Conservation (phyloP, 352 stramenopile species). For the Globisporangium takayamanum region DNA sequence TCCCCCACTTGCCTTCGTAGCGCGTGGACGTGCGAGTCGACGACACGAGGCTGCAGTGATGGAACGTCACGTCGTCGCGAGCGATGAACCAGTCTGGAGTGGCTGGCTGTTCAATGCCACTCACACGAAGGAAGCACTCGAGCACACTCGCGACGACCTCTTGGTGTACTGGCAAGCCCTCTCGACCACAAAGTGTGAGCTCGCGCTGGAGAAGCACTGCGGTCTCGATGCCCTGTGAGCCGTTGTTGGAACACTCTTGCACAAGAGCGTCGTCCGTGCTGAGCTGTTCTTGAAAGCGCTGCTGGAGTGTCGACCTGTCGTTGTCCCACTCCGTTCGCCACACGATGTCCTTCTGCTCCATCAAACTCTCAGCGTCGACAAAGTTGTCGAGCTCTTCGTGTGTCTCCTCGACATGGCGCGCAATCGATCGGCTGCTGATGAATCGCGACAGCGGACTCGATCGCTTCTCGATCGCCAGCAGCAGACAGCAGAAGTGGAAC, state of each 20-base stretch:
- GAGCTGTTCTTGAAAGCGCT: not conserved
- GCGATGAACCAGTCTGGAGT: not conserved
- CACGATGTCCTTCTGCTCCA: too few relatives aligned
- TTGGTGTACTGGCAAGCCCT: too few relatives aligned
- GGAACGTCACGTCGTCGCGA: not conserved
- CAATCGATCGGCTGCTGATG: not conserved
- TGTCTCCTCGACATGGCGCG: not conserved
- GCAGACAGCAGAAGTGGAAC: not conserved
- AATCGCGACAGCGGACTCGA: not conserved
- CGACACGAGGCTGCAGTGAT: not conserved
- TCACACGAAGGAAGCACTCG: not conserved
- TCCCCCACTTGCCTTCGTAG: conserved; percentile 1
- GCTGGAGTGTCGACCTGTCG: not conserved
- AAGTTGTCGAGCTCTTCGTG: conserved; percentile 2
- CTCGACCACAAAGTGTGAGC: not conserved
- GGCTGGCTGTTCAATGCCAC: not conserved
- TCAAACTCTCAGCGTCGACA: not conserved
- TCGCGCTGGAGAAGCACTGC: not conserved
- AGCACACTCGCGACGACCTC: not conserved
- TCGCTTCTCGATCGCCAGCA: not conserved
- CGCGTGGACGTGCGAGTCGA: not conserved
- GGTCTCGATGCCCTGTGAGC: not conserved
- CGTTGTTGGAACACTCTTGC: too few relatives aligned
- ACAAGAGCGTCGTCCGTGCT: too few relatives aligned
- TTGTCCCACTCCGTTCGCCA: not conserved